A percentile compares a stretch with the other conserved stretches of the same genome.
phyloP scores from a whole-genome alignment of 495 filamentous ascomycete species.

The Clohesyomyces aquaticus region DNA sequence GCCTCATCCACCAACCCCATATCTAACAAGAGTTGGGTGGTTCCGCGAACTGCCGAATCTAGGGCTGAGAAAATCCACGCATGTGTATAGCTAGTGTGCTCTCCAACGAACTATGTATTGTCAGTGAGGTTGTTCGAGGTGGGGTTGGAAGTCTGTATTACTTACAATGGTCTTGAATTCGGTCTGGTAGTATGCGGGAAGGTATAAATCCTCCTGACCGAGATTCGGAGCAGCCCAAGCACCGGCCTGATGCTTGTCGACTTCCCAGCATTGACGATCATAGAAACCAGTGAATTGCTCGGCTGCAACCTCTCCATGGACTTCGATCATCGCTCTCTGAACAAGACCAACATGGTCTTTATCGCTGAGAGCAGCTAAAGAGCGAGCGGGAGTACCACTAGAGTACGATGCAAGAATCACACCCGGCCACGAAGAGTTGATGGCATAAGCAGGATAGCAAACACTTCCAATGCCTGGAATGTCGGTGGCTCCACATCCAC shows the following conservation, averaged over 20 bases:
- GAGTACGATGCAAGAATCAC: slow-evolving; percentile 65
- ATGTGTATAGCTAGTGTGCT: slow-evolving; percentile 75
- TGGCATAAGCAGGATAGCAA: slow-evolving; percentile 67
- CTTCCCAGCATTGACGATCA: slow-evolving; percentile 36
- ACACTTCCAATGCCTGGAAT: slow-evolving; percentile 62
- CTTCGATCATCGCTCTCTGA: slow-evolving; percentile 62
- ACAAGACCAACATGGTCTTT: slow-evolving; percentile 60
- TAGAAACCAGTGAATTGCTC: slow-evolving; percentile 51
- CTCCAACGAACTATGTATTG: slow-evolving; percentile 70
- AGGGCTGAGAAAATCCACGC: slow-evolving; percentile 72
- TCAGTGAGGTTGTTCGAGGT: no score
- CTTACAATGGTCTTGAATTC: slow-evolving; percentile 66
- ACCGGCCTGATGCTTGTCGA: slow-evolving; percentile 37
- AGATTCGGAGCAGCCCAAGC: slow-evolving; percentile 47
- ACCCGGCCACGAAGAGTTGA: slow-evolving; percentile 65
- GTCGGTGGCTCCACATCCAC: slow-evolving; percentile 62
- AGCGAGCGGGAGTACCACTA: slow-evolving; percentile 51
- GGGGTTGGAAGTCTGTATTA: no score
- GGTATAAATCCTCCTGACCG: slow-evolving; percentile 67
- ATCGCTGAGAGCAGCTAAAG: slow-evolving; percentile 52
- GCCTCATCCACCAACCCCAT: slow-evolving; percentile 72
- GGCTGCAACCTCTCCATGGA: slow-evolving; percentile 60
- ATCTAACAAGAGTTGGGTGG: slow-evolving; percentile 66
- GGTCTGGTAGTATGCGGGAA: slow-evolving; percentile 71
- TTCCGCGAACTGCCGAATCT: slow-evolving; percentile 67